These are phyloP conservation scores for Aureobasidium sp. DNA, from an alignment of 2,329 filamentous ascomycete species.

Conservation along the genomic window DNA sequence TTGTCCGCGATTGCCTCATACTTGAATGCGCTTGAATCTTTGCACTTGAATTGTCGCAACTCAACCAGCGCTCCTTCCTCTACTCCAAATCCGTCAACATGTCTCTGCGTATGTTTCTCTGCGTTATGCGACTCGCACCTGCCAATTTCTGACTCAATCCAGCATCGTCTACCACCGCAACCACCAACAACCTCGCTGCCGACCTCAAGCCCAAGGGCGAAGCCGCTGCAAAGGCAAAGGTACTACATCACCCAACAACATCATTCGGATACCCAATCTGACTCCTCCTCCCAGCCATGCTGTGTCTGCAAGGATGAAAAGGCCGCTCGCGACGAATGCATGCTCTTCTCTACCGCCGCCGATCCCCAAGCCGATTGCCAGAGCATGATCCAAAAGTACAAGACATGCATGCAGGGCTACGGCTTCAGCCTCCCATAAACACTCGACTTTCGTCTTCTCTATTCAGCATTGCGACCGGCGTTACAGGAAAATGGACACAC, in stretches of 20 bases:
- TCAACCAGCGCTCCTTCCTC: background rate
- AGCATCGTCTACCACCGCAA: constrained; percentile 14
- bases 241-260: constrained; percentile 19
- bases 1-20: constrained; percentile 6
- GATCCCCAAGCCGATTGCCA: constrained; percentile 81
- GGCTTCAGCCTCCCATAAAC: constrained; percentile 60
- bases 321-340: constrained; percentile 87
- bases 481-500: background rate
- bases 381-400: constrained; percentile 76
- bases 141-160: background rate
- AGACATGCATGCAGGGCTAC: constrained; percentile 84
- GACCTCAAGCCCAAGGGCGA: constrained; percentile 36
- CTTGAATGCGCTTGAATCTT: background rate
- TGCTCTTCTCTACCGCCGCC: constrained; percentile 86
- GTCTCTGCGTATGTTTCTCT: background rate
- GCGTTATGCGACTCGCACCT: background rate
- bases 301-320: constrained; percentile 98
- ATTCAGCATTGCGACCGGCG: constrained; percentile 14
- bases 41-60: background rate
- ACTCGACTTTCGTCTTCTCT: background rate
- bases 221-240: constrained; percentile 39
- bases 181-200: constrained; percentile 38
- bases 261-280: background rate
- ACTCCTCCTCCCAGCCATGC: constrained; percentile 60
- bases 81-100: background rate